Base-by-base conservation (phyloP, 768 basidiomycete genomes). In the Cystofilobasidium capitatum region DNA sequence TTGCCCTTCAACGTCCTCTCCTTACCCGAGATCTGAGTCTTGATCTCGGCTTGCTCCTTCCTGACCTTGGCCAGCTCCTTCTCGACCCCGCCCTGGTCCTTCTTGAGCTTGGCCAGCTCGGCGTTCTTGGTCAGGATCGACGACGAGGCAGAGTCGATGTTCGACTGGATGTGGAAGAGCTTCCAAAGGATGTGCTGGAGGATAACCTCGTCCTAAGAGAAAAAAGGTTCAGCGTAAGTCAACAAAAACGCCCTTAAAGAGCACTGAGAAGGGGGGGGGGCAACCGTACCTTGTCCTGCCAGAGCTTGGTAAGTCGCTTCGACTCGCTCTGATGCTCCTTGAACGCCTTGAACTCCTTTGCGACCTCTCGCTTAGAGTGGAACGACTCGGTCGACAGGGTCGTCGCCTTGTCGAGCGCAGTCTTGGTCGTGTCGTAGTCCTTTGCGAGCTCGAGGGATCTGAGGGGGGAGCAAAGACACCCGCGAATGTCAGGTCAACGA, bases 261-360 rank as follows among this genome's bases (percentile, higher is more conserved):
- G 65, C 35, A 57, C 4, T 24, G 64, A 61, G 58, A 33, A 14
- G 42, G 40, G 54, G 29, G 45, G 35, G 16, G 24, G 45, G 14
- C 44, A 54, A 4, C 1, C 6, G 10, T 47, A 91, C 91, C 75
- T 82, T 80, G 72, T 92, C 86, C 63, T 87, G 80, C 72, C 84
- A 83, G 17, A 98, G 79, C 10, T 80, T 80, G 75, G 92, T 88
- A 72, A 93, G 97, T 49, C 87, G 81, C 71, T 90, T 88, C 5
- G 92, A 91, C 75, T 98, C 94, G 6, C 83, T 84, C 77, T 93
- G 91, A 79, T 98, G 96, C 75, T 97, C 92, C 79, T 91, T 91
- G 79, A 93, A 98, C 74, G 94, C 91, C 76, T 89, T 92, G 71
- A 96, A 92, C 77, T 99, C 96, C 10, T 89, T 89, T 0, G 91